Percentiles rank a stretch among this genome's conserved stretches.
Evolutionary conservation across 2,329 filamentous ascomycete species (phyloP).

Genomic region (Trichophyton simii): DNA sequence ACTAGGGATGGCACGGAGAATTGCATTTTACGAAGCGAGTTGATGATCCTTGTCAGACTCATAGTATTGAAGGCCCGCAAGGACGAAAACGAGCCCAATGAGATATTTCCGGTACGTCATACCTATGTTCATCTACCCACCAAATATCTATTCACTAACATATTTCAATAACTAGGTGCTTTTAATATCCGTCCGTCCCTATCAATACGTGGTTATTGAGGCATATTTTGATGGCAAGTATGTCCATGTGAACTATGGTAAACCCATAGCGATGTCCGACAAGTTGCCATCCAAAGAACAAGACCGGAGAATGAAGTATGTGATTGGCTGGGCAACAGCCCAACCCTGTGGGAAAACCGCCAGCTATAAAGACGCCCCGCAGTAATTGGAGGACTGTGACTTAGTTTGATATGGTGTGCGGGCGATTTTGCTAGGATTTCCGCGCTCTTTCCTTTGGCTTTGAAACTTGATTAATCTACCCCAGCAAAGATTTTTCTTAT

Average conservation of each 20-base stretch:
- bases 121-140: no score
- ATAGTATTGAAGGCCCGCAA: neutral
- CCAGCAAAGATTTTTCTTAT: no score
- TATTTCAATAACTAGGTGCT: neutral
- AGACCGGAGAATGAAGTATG: neutral
- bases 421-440: no score
- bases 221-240: neutral
- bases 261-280: neutral
- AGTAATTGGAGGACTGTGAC: neutral
- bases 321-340: neutral
- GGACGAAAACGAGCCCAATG: neutral
- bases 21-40: neutral
- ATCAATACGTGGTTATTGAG: neutral
- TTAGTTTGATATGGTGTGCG: no score
- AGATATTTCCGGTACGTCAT: neutral
- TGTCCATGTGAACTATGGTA: neutral
- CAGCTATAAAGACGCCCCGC: neutral
- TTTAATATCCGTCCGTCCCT: neutral
- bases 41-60: neutral
- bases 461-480: no score
- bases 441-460: no score
- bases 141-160: neutral
- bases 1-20: neutral
- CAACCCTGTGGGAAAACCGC: neutral
- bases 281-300: neutral